Evolutionary conservation across 805 yeast genomes (phyloP).

Genomic region (Huiozyma sinensis): DNA sequence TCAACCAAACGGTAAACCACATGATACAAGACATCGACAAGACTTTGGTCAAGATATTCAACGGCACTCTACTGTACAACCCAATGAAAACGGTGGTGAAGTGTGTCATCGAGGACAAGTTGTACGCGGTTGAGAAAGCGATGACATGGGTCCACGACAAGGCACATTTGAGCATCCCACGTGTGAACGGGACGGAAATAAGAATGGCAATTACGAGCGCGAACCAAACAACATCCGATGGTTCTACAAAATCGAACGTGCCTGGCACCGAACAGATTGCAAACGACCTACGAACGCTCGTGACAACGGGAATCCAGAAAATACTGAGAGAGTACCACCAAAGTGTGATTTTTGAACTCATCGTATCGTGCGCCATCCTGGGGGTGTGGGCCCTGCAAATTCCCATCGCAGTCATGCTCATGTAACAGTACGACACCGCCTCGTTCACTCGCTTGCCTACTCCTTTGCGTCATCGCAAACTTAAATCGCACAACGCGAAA

Average conservation of each 20-base stretch:
- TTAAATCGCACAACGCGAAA: too few relatives aligned
- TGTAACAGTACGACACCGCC: neutral
- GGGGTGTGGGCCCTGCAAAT: constrained; percentile 41
- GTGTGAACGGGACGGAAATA: constrained; percentile 30
- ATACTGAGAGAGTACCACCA: constrained; percentile 23
- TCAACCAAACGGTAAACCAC: constrained; percentile 49
- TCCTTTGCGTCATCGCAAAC: too few relatives aligned
- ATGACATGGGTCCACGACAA: constrained; percentile 67
- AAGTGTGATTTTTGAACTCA: constrained; percentile 36
- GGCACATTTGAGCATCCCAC: constrained; percentile 49
- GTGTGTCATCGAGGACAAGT: constrained; percentile 70
- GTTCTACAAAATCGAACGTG: constrained; percentile 2
- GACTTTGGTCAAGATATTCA: constrained; percentile 50
- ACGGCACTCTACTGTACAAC: constrained; percentile 51
- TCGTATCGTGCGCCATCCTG: constrained; percentile 35
- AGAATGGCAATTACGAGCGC: constrained; percentile 8
- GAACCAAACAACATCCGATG: constrained; percentile 1
- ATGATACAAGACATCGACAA: constrained; percentile 51
- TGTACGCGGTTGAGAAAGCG: constrained; percentile 56
- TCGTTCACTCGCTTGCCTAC: too few relatives aligned
- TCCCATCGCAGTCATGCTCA: constrained; percentile 27
- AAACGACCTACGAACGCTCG: constrained; percentile 15
- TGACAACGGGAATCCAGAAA: constrained; percentile 8
- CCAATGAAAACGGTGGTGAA: constrained; percentile 61
- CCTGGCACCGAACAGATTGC: constrained; percentile 8